Percentiles rank a stretch among this genome's conserved stretches.
These are phyloP conservation scores for Daldinia decipiens DNA, from an alignment of 495 filamentous ascomycete genomes.

Conservation along the genomic window DNA sequence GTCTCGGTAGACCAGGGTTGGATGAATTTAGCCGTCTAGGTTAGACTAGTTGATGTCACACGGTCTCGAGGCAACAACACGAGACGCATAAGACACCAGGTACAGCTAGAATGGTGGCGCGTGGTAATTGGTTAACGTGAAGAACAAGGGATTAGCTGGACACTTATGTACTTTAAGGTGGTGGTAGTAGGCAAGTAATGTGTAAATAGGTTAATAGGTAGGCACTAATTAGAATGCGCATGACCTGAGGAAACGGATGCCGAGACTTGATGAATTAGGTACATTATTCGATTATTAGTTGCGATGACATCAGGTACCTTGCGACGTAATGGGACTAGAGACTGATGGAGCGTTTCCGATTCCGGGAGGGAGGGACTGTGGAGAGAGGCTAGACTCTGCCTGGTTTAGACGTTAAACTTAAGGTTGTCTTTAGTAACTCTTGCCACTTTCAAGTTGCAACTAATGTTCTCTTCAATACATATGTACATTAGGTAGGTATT, in stretches of 20 bases:
- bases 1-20: constrained; percentile 26
- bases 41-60: constrained; percentile 33
- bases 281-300: constrained; percentile 1
- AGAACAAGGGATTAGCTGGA: constrained; percentile 26
- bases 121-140: constrained; percentile 34
- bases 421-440: neutral
- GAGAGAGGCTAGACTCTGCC: constrained; percentile 11
- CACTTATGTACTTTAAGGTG: constrained; percentile 7
- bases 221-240: constrained; percentile 15
- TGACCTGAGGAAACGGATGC: constrained; percentile 21
- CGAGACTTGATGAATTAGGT: neutral
- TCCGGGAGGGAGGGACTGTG: neutral
- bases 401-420: constrained; percentile 15
- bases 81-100: constrained; percentile 13
- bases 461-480: neutral
- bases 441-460: neutral
- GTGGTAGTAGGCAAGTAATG: constrained; percentile 14
- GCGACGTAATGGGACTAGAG: constrained; percentile 23
- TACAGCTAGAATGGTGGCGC: constrained; percentile 39
- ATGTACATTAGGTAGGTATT: too few relatives aligned
- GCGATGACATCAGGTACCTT: constrained; percentile 34
- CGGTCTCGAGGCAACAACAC: constrained; percentile 34
- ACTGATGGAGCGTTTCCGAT: too few relatives aligned
- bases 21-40: constrained; percentile 37
- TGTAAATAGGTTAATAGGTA: too few relatives aligned